These are phyloP conservation scores for Colletotrichum sidae DNA, from an alignment of 2,329 filamentous ascomycete species.

Conservation along the genomic window DNA sequence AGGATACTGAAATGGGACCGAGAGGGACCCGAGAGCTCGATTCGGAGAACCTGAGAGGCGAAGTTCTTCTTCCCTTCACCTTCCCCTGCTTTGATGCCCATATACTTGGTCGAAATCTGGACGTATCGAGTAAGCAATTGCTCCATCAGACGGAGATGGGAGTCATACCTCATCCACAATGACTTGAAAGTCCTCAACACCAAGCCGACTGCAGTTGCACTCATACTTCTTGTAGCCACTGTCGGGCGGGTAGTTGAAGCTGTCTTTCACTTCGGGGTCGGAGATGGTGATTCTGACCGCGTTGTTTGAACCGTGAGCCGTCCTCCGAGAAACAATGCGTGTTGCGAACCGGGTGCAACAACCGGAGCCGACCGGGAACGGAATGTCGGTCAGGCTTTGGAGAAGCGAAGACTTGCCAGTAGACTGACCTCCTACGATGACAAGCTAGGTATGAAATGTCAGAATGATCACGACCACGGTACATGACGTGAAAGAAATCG, in stretches of 20 bases:
- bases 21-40: slow-evolving; percentile 51
- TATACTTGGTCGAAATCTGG: slow-evolving; percentile 44
- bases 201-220: slow-evolving; percentile 41
- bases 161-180: slow-evolving; percentile 46
- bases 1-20: slow-evolving; percentile 52
- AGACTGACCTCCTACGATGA: slow-evolving; percentile 52
- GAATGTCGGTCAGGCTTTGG: slow-evolving; percentile 51
- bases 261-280: slow-evolving; percentile 40
- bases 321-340: slow-evolving; percentile 50
- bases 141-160: background rate
- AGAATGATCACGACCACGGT: background rate
- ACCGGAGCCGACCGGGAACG: slow-evolving; percentile 47
- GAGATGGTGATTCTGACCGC: slow-evolving; percentile 47
- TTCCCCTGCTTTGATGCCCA: slow-evolving; percentile 45
- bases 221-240: slow-evolving; percentile 41
- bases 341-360: slow-evolving; percentile 53
- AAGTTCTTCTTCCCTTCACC: slow-evolving; percentile 47
- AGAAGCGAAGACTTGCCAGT: slow-evolving; percentile 52
- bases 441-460: slow-evolving; percentile 41
- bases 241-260: slow-evolving; percentile 38
- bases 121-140: background rate
- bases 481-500: background rate
- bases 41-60: slow-evolving; percentile 49
- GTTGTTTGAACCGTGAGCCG: slow-evolving; percentile 43
- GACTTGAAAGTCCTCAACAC: slow-evolving; percentile 43